Evolutionary conservation across 176 grass and related monocot genomes (phyloP), one percentile per base, ranked within the genome.

Genomic region (Juncus inflexus): DNA sequence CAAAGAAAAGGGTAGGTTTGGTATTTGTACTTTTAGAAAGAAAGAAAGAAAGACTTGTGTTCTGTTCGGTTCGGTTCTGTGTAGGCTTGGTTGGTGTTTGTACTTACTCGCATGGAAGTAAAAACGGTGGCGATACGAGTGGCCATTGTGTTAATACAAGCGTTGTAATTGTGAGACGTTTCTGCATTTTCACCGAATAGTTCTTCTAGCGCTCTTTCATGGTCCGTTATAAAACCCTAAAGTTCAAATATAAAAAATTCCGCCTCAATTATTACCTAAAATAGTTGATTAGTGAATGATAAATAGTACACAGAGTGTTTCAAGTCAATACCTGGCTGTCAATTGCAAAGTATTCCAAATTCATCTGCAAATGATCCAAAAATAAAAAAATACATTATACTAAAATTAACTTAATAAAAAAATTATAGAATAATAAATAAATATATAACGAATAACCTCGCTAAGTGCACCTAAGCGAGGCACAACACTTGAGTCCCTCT

Each of bases 301-400:
- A 56, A 45, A 41, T 52, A 43, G 12, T 63, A 65, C 66, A 57
- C n/a, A n/a, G n/a, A n/a, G n/a, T n/a, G n/a, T n/a, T n/a, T n/a
- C n/a, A n/a, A n/a, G n/a, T n/a, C n/a, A n/a, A n/a, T 95, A 95
- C 90, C 86, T 95, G 90, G 57, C 67, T 82, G 74, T 95, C 90
- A 70, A 95, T 82, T 58, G 83, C 77, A 77, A 90, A 86, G 35
- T 95, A 90, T 60, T 95, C 90, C 83, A 95, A 60, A 63, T 95
- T 95, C 67, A 86, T 82, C 90, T 95, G 90, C 58, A 91, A 83
- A 74, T 65, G 53, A 41, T 52, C 39, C 56, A 36, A 3, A 40
- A 41, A 70, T 40, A 10, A 73, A 19, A 19, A 64, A 75, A 72
- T 74, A 72, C 35, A 58, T 51, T 65, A 58, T 75, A 36, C 53